Evolutionary conservation across 1,139 yeast genomes (phyloP).

Genomic region (Ogataea hybrid): DNA sequence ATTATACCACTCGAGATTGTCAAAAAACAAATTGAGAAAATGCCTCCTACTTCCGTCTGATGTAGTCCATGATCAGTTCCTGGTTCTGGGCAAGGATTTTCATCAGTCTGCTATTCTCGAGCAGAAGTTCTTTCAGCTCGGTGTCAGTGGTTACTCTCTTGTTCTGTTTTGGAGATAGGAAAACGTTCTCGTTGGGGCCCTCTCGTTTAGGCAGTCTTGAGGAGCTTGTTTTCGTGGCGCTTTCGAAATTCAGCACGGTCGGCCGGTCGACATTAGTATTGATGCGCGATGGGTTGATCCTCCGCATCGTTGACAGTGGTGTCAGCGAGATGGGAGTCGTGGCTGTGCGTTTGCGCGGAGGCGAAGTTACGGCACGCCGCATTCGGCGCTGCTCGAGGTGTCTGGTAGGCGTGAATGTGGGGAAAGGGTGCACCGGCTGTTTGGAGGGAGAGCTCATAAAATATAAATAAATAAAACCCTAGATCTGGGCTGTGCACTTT

Average conservation of each 20-base stretch:
- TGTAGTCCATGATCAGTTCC: conserved; percentile 18
- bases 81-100: conserved; percentile 19
- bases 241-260: conserved; percentile 11
- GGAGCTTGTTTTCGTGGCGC: conserved; percentile 12
- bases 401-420: conserved; percentile 7
- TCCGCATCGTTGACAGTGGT: conserved; percentile 15
- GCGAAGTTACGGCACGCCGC: conserved; percentile 7
- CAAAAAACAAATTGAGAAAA: conserved; percentile 39
- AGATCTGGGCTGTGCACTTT: conserved; percentile 9
- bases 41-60: conserved; percentile 9
- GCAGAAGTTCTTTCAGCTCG: conserved; percentile 13
- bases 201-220: neutral
- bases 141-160: conserved; percentile 9
- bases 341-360: too few species aligned
- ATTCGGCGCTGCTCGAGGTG: conserved; percentile 5
- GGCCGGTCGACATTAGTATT: conserved; percentile 3
- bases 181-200: conserved; percentile 11
- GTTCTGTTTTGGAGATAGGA: conserved; percentile 15
- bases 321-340: conserved; percentile 12
- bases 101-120: conserved; percentile 19
- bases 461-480: conserved; percentile 3
- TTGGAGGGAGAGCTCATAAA: conserved; percentile 9
- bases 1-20: conserved; percentile 82
- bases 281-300: conserved; percentile 6
- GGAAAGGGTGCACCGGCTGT: neutral